Percentiles rank a stretch among this genome's conserved stretches.
Evolutionary conservation across 345 rosid species (phyloP).

Genomic region (Eucalyptus polyanthemos): DNA sequence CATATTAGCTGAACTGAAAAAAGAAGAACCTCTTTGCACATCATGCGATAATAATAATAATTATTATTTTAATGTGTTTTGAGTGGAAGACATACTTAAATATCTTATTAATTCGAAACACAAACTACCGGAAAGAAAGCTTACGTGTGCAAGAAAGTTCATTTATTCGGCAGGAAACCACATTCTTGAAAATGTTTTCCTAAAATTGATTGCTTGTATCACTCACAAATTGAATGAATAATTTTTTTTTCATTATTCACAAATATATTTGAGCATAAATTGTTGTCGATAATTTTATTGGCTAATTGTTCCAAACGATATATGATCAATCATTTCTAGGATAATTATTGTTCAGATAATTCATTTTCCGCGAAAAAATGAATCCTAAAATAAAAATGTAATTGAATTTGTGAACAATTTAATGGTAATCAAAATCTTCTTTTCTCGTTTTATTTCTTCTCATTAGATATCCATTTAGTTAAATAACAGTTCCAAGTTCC

Average conservation of each 20-base stretch:
- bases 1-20: background rate
- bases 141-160: too few relatives aligned
- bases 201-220: too few relatives aligned
- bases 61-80: background rate
- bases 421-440: background rate
- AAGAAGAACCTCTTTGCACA: background rate
- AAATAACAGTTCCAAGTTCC: background rate
- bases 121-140: background rate
- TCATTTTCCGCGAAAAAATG: fast-evolving
- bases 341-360: too few relatives aligned
- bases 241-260: too few relatives aligned
- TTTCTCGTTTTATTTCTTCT: background rate
- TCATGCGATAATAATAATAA: background rate
- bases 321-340: background rate
- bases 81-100: background rate
- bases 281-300: too few relatives aligned
- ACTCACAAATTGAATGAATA: too few relatives aligned
- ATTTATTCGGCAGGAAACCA: too few relatives aligned
- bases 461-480: background rate
- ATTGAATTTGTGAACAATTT: too few relatives aligned
- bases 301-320: background rate
- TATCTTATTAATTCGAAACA: background rate
- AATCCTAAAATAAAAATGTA: too few relatives aligned
- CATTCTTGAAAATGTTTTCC: too few relatives aligned
- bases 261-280: too few relatives aligned